Evolutionary conservation across 495 filamentous ascomycete species (phyloP).

Genomic region (Friedmanniomyces simplex): DNA sequence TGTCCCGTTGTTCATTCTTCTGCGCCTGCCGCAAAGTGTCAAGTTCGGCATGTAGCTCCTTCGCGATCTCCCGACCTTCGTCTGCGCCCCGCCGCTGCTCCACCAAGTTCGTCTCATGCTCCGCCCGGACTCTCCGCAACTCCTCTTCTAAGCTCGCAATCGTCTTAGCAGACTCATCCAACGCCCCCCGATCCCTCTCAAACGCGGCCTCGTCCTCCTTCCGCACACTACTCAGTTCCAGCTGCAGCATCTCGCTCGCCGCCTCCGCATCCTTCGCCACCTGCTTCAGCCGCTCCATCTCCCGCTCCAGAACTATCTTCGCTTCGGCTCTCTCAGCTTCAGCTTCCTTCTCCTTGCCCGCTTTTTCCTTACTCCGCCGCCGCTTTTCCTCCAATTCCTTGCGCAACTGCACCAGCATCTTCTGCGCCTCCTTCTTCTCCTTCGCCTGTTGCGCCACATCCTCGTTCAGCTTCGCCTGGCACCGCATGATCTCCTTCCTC

Average conservation of each 20-base stretch:
- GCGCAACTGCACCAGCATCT: slow-evolving; percentile 5
- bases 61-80: neutral
- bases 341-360: neutral
- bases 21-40: slow-evolving; percentile 1
- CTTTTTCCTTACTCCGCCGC: neutral
- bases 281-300: slow-evolving; percentile 5
- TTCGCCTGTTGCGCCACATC: slow-evolving; percentile 14
- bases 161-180: slow-evolving; percentile 3
- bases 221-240: slow-evolving; percentile 1
- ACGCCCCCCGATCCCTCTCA: neutral
- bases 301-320: slow-evolving; percentile 3
- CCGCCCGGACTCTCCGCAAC: neutral
- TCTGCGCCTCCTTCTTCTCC: slow-evolving; percentile 12
- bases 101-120: neutral
- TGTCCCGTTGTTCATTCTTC: neutral
- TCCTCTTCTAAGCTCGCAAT: neutral
- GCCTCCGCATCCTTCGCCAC: slow-evolving; percentile 4
- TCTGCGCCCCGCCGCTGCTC: neutral
- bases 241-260: neutral
- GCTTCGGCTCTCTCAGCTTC: neutral
- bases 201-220: neutral
- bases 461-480: slow-evolving; percentile 17
- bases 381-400: slow-evolving; percentile 15
- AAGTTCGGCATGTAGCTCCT: slow-evolving; percentile 1
- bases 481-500: slow-evolving; percentile 18